Evolutionary conservation across 2,329 filamentous ascomycete genomes (phyloP).

Genomic region (Colletotrichum melonis): DNA sequence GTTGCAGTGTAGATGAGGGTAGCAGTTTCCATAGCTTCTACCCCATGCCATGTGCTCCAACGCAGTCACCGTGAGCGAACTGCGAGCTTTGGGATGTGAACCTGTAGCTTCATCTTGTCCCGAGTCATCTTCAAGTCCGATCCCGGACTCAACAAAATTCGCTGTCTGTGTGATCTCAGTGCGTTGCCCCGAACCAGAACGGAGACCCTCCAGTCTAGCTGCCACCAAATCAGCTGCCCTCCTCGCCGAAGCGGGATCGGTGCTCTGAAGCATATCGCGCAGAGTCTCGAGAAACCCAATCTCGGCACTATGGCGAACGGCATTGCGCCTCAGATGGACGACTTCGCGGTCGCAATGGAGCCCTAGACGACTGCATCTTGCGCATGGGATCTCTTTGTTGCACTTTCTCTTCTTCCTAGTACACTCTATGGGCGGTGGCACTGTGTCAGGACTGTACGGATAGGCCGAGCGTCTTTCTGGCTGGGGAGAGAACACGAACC

Average conservation of each 20-base stretch:
- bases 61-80: not conserved
- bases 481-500: not conserved
- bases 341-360: not conserved
- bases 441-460: not conserved
- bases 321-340: not conserved
- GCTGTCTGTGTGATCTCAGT: not conserved
- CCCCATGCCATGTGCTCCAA: not conserved
- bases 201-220: not conserved
- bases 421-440: not conserved
- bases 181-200: not conserved
- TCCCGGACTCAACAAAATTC: not conserved
- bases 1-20: not conserved
- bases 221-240: not conserved
- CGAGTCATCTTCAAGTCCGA: not conserved
- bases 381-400: not conserved
- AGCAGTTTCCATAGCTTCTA: not conserved
- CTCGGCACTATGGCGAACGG: not conserved
- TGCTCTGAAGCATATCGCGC: not conserved
- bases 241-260: not conserved
- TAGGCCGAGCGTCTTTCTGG: not conserved
- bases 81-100: not conserved
- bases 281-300: not conserved
- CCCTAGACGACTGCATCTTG: not conserved
- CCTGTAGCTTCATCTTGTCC: not conserved
- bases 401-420: not conserved